Base-by-base conservation (phyloP, 441 rosid genomes). In the Pelargonium myrrhifolium region DNA sequence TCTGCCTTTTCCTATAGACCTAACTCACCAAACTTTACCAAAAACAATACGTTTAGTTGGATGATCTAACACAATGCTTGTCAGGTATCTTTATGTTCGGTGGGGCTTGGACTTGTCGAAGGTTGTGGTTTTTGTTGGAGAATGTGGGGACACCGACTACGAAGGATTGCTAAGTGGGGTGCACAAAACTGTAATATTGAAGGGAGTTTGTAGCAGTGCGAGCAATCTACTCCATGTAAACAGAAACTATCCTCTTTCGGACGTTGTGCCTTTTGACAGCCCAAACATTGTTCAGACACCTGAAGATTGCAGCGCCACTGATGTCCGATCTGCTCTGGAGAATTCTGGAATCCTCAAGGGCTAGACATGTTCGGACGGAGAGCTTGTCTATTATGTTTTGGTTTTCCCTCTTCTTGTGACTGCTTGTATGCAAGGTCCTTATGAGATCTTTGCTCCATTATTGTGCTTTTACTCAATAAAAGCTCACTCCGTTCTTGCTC, bases 81-180 rank as follows among this genome's bases (percentile, higher is more conserved):
- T 69, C 80, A 92, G 99, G 91, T 92, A 90, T 65, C 78, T 94
- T 8, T 81, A 77, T 43, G 86, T 90, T 63, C 85, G 96, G 15
- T 89, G 98, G 97, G 98, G 99, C 0, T 74, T 85, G 20, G 93
- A 89, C 65, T 70, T 88, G 79, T 79, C 89, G 14, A 90, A 87
- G 65, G 78, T 88, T 84, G 93, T 83, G 12, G 94, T 94, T 47
- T 89, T 94, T 58, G 88, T 82, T 0, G 96, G 98, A 0, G 99
- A 94, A 73, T 81, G 82, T 47, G 98, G 97, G 6, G 98, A 94
- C 73, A 88, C 97, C 0, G 98, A 92, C 67, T 94, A 94, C 66
- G 98, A 94, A 79, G 94, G 87, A 18, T 68, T 94, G 78, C 87
- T 94, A 0, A 89, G 97, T 31, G 99, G 97, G 31, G 20, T 88